Evolutionary conservation across 495 filamentous ascomycete genomes (phyloP).

Genomic region (Podospora pseudopauciseta): DNA sequence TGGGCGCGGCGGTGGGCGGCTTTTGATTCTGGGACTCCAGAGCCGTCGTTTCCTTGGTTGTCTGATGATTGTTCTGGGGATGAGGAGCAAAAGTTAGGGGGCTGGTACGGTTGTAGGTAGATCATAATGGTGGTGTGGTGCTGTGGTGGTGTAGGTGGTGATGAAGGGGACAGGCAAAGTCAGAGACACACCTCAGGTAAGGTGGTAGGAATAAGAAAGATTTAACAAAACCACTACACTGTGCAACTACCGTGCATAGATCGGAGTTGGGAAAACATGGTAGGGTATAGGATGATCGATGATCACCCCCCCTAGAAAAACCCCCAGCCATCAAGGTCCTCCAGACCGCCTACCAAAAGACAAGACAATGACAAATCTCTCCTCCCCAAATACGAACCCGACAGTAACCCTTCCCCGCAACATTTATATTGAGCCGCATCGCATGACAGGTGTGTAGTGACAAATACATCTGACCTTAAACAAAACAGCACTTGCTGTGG

Average conservation of each 20-base stretch:
- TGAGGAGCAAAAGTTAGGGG: not conserved
- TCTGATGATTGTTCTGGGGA: not conserved
- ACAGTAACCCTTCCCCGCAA: not conserved
- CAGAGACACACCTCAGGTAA: too few relatives aligned
- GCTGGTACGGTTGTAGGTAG: not conserved
- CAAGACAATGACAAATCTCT: slow-evolving; percentile 17
- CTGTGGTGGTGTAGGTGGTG: not conserved
- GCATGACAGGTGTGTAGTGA: not conserved
- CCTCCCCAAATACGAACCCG: not conserved
- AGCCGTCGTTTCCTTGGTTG: not conserved
- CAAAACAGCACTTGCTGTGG: too few relatives aligned
- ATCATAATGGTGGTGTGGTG: not conserved
- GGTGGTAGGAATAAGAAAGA: too few relatives aligned
- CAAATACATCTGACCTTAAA: not conserved
- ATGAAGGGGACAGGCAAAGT: not conserved
- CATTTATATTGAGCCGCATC: not conserved
- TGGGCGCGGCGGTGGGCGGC: slow-evolving; percentile 44
- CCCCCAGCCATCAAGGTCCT: not conserved
- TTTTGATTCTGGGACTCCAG: slow-evolving; percentile 23
- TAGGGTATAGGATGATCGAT: not conserved
- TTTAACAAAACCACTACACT: too few relatives aligned
- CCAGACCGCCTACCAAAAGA: not conserved
- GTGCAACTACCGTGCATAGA: too few relatives aligned
- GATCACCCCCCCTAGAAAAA: not conserved
- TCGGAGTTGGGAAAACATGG: not conserved